A percentile compares a stretch with the other conserved stretches of the same genome.
These are phyloP conservation scores for Pythium pyrilobum DNA, from an alignment of 352 stramenopile species.

Conservation along the genomic window DNA sequence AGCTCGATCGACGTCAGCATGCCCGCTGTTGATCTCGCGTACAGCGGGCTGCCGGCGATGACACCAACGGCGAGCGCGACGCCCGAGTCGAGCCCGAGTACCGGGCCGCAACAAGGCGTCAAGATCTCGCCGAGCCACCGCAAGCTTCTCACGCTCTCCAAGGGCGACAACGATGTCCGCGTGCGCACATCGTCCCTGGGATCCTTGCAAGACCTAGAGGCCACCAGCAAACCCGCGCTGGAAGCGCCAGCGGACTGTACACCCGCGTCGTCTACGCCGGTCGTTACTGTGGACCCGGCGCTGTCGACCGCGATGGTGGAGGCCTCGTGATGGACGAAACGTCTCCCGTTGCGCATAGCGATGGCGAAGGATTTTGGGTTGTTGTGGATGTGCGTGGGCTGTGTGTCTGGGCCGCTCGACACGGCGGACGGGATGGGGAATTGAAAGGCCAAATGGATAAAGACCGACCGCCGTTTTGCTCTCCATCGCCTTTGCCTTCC, in stretches of 20 bases:
- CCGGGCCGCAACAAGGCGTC: conserved; percentile 1
- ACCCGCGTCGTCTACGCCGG: no score
- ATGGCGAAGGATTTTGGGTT: no score
- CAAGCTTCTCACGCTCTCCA: conserved; percentile 35
- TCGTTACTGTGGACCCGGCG: no score
- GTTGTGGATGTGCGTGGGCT: not conserved
- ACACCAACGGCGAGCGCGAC: conserved; percentile 29
- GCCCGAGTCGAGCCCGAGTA: conserved; percentile 3
- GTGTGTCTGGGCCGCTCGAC: not conserved
- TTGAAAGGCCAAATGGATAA: not conserved
- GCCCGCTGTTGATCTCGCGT: not conserved
- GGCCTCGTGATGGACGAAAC: not conserved
- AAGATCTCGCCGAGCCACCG: conserved; percentile 48
- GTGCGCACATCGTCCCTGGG: conserved; percentile 35
- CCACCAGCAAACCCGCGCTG: no score
- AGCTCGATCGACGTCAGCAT: conserved; percentile 7
- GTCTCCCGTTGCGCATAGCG: not conserved
- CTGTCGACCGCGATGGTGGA: not conserved
- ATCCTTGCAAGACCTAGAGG: conserved; percentile 28
- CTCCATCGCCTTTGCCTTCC: not conserved
- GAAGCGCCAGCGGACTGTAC: no score
- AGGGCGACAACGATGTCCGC: conserved; percentile 25
- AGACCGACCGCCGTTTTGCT: conserved; percentile 9
- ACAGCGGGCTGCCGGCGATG: conserved; percentile 8
- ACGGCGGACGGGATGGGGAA: not conserved